Conservation (phyloP, 2,329 filamentous ascomycete genomes). For the Pseudogymnoascus sp. region DNA sequence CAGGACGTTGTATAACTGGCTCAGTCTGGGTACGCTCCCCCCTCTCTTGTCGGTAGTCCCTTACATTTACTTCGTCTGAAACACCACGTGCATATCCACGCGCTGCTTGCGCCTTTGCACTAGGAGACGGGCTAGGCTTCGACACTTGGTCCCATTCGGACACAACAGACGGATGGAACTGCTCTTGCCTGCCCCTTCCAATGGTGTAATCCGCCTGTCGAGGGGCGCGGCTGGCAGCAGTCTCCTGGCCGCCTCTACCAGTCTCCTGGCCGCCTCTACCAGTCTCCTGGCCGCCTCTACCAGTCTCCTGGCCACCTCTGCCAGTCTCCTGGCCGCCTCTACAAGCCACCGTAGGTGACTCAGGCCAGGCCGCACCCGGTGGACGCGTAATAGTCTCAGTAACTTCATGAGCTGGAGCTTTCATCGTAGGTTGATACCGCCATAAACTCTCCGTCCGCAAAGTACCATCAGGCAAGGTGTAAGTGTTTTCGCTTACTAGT, state of each 20-base stretch:
- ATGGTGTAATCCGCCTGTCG: not conserved
- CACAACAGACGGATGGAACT: not conserved
- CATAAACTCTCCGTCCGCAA: conserved; percentile 1
- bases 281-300: too few relatives aligned
- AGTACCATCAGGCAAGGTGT: conserved; percentile 1
- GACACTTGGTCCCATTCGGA: conserved; percentile 6
- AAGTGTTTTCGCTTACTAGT: not conserved
- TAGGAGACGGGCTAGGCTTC: not conserved
- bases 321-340: too few relatives aligned
- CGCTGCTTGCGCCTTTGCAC: not conserved
- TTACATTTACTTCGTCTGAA: not conserved
- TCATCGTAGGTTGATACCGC: not conserved
- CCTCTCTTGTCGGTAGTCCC: not conserved
- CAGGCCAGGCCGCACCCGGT: not conserved
- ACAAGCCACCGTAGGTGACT: not conserved
- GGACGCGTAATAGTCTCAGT: not conserved
- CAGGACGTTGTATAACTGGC: not conserved
- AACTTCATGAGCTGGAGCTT: not conserved
- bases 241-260: not conserved
- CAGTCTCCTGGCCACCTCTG: too few relatives aligned
- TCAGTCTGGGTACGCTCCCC: not conserved
- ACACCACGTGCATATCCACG: not conserved
- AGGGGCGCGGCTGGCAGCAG: not conserved
- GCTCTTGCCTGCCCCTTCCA: not conserved
- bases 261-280: too few relatives aligned